Base-by-base conservation (phyloP, 371 early-diverging fungal genomes). In the Rhizomucor pusillus region DNA sequence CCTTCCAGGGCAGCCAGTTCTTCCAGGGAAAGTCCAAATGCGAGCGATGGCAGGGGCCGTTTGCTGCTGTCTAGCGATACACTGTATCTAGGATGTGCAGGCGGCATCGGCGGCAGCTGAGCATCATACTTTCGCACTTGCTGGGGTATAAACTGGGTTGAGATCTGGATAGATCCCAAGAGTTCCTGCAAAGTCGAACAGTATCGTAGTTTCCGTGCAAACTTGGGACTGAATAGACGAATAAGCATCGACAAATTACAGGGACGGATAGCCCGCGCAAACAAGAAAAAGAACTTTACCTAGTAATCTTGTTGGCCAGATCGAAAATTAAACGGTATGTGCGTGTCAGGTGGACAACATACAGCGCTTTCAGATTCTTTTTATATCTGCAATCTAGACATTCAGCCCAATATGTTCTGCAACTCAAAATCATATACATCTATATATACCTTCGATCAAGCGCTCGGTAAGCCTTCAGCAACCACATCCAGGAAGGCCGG, bases 341-440 rank as follows among this genome's bases (percentile, higher is more conserved):
- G 19, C 71, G 60, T 16, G 72, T 60, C 39, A 62, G 86, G 66
- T 97, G 95, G 5, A 97, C 93, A 11, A 97, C 86, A 67, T 90
- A 90, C 1, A 97, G 70, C 19, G 79, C 82, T 68, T 95, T 97
- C 33, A 97, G 70, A 67, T 97, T 94, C 75, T 97, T 97, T 43
- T 92, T 89, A 77, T 89, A 93, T 62, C 91, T 93, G 60, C 45
- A 40, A 23, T 14, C 50, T 43, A 24, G 35, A 46, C 6, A 41
- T 14, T 16, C 14, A 16, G 14, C 14, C 3, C 5, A 5, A 4
- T 12, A 41, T 25, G 22, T 44, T 33, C 13, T 35, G 16, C 33
- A 23, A 33, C n/a, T 24, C n/a, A 24, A 11, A 10, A 41, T 19
- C 19, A 19, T 14, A 41, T 41, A 14, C 14, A 41, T 12, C 5